Conservation (phyloP, 305 asterid genomes). For the Fraxinus sp. region DNA sequence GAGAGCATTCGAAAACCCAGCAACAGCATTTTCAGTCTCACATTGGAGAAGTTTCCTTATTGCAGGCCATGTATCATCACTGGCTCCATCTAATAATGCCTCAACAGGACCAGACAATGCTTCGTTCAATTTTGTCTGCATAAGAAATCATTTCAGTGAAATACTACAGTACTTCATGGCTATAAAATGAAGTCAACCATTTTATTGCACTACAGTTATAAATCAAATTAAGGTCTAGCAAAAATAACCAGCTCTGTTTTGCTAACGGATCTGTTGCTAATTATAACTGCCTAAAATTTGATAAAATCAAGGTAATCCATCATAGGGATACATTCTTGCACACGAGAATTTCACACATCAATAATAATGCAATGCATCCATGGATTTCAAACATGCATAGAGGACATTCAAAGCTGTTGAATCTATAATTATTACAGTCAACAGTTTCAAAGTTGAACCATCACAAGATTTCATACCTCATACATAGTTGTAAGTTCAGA, state of each 20-base stretch:
- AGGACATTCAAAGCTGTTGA: neutral
- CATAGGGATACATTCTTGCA: neutral
- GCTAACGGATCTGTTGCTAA: neutral
- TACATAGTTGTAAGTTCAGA: constrained; percentile 59
- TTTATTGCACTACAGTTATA: constrained; percentile 6
- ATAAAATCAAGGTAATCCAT: neutral
- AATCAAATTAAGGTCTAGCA: neutral
- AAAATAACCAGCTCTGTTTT: neutral
- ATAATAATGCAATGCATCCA: neutral
- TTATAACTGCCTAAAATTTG: neutral
- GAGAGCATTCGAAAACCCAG: constrained; percentile 66
- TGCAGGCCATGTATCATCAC: constrained; percentile 87
- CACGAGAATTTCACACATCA: neutral
- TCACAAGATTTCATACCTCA: constrained; percentile 37
- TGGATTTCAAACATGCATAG: neutral
- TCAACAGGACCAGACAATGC: constrained; percentile 82
- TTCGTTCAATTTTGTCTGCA: constrained; percentile 78
- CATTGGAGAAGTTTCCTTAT: constrained; percentile 73
- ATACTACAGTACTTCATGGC: neutral
- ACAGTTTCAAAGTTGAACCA: neutral
- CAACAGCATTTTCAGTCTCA: constrained; percentile 67
- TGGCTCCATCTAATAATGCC: constrained; percentile 86
- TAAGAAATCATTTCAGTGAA: constrained; percentile 22
- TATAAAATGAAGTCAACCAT: neutral
- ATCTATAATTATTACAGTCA: neutral